Evolutionary conservation across 345 rosid species (phyloP).

Genomic region (Microcos paniculata): DNA sequence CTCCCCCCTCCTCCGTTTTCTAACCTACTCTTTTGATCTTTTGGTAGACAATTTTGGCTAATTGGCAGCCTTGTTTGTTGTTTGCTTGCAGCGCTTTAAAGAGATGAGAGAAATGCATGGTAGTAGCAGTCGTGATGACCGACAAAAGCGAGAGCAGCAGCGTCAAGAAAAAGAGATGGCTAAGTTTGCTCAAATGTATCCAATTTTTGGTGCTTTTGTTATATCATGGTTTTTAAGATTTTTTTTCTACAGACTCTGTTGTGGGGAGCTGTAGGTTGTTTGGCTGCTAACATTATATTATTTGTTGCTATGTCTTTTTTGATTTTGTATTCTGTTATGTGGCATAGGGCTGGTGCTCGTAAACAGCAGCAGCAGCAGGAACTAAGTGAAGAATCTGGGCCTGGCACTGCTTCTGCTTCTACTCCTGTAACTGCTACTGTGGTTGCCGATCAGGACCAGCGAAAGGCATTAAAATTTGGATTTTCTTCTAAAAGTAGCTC

Average conservation of each 20-base stretch:
- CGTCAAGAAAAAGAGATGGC: conserved; percentile 94
- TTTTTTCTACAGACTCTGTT: not conserved
- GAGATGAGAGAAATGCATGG: conserved; percentile 97
- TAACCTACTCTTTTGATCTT: not conserved
- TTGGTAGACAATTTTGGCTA: not conserved
- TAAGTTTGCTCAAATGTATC: conserved; percentile 59
- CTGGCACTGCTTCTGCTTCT: conserved; percentile 35
- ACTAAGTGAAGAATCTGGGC: conserved; percentile 43
- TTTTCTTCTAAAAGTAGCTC: conserved; percentile 67
- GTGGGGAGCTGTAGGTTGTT: not conserved
- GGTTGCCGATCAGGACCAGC: conserved; percentile 73
- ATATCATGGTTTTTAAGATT: not conserved
- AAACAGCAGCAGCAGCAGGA: conserved; percentile 65
- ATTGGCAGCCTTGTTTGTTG: not conserved
- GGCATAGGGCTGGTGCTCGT: conserved; percentile 77
- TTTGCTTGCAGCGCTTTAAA: conserved; percentile 74
- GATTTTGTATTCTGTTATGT: conserved; percentile 5
- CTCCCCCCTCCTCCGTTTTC: not conserved
- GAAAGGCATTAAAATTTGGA: conserved; percentile 83
- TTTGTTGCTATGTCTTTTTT: not conserved
- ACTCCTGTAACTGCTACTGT: conserved; percentile 36
- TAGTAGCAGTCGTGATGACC: conserved; percentile 82
- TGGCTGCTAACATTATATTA: not conserved
- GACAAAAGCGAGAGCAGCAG: conserved; percentile 84
- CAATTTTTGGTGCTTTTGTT: not conserved